Base-by-base conservation (phyloP, 441 rosid genomes). In the Raphanus hybrid region DNA sequence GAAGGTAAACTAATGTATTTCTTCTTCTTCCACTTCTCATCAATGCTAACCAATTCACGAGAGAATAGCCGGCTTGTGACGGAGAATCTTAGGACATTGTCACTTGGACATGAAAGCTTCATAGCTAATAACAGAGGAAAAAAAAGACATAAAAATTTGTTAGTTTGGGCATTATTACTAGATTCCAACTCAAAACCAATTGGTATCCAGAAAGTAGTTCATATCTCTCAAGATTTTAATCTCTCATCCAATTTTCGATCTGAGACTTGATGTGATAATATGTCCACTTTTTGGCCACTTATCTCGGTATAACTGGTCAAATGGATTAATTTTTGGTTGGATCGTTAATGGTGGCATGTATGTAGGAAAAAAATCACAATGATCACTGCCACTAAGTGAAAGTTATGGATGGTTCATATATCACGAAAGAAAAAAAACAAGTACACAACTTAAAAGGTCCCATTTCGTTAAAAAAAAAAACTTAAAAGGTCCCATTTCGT, bases 81-180 rank as follows among this genome's bases (percentile, higher is more conserved):
- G 5, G 71, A 43, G 55, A 78, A 78, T 48, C 81, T 85, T 67
- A 71, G 67, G 71, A 87, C 84, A 71, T 80, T 86, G 11, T 84
- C 68, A 69, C 74, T 84, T 45, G 85, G 81, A 84, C 81, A 81
- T 65, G 77, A 41, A 71, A 86, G 11, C 79, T 89, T 84, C 91
- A 88, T 89, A 1, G 7, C 41, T 67, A 63, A 73, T 68, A 71
- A 67, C 18, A 43, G 34, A 70, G 26, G 16, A 69, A 12, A 72
- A 72, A 3, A 35, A 5, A 23, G 43, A 55, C n/a, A 64, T 48
- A 15, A 57, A 0, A 16, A 8, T 12, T 45, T 48, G 54, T 48
- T 12, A 48, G 1, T 15, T 15, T 54, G 58, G 16, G 4, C 23
- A 23, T 54, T 54, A 14, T 52, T 52, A 14, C 1, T 0, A 3